Evolutionary conservation across 768 basidiomycete species (phyloP).

Genomic region (Termitomyces heimii): DNA sequence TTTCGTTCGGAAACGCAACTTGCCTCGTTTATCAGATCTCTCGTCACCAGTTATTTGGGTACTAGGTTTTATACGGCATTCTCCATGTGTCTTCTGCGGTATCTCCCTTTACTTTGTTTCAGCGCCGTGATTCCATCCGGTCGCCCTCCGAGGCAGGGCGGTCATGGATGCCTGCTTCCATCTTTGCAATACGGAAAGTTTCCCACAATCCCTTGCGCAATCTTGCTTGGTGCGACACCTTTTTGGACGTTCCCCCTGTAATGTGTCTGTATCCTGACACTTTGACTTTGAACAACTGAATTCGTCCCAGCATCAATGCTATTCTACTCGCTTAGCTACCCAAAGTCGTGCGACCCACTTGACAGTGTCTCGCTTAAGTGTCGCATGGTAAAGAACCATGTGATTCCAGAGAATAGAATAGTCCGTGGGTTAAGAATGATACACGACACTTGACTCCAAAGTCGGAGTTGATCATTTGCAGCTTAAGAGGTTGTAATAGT

Average conservation of each 20-base stretch:
- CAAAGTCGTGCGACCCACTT: background rate
- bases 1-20: background rate
- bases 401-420: background rate
- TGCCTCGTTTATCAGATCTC: background rate
- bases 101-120: background rate
- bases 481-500: no score
- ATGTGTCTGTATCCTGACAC: background rate
- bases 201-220: background rate
- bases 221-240: background rate
- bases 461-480: no score
- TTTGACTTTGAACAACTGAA: background rate
- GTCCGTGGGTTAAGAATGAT: background rate
- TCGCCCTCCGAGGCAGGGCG: background rate
- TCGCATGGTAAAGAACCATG: background rate
- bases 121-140: background rate
- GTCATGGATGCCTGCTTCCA: background rate
- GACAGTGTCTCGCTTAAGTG: background rate
- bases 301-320: background rate
- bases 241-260: background rate
- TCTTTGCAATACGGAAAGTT: background rate
- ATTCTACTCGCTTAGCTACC: background rate
- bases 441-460: no score
- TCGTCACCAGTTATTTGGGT: background rate
- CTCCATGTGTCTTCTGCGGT: background rate
- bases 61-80: background rate